phyloP scores from a whole-genome alignment of 345 rosid species.

The Dimocarpus longan region DNA sequence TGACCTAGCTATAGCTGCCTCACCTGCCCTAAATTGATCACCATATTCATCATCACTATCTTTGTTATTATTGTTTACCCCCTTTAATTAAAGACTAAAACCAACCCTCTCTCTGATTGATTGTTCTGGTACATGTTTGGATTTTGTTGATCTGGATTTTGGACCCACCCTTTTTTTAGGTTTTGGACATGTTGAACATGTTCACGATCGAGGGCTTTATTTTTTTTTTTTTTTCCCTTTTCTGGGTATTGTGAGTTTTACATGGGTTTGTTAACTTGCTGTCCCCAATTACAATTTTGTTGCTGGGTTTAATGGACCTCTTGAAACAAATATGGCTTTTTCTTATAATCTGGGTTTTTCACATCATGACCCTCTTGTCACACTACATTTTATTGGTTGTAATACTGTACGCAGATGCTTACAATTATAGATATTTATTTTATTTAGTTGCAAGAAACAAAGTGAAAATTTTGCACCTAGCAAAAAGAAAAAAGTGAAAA shows the following conservation, averaged over 20 bases:
- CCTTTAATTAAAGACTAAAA: background rate
- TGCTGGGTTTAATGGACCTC: background rate
- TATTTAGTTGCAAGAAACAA: background rate
- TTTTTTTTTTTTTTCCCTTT: background rate
- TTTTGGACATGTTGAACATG: constrained; percentile 18
- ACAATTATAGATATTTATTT: background rate
- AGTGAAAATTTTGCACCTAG: background rate
- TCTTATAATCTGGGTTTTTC: constrained; percentile 4
- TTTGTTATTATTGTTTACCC: background rate
- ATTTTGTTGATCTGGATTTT: constrained; percentile 6
- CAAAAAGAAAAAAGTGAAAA: background rate
- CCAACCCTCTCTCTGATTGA: background rate
- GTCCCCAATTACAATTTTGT: background rate
- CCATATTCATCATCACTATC: background rate
- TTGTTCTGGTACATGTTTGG: constrained; percentile 9
- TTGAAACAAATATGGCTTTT: background rate
- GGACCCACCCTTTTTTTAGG: constrained; percentile 20
- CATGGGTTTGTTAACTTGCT: background rate
- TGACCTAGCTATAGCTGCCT: constrained; percentile 6
- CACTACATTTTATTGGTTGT: background rate
- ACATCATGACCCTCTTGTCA: background rate
- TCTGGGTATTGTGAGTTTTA: constrained; percentile 4
- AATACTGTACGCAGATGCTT: too few relatives aligned
- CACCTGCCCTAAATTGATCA: constrained; percentile 13
- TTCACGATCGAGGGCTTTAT: background rate